Evolutionary conservation across 1,139 yeast species (phyloP).

Genomic region (Pichia sp.): DNA sequence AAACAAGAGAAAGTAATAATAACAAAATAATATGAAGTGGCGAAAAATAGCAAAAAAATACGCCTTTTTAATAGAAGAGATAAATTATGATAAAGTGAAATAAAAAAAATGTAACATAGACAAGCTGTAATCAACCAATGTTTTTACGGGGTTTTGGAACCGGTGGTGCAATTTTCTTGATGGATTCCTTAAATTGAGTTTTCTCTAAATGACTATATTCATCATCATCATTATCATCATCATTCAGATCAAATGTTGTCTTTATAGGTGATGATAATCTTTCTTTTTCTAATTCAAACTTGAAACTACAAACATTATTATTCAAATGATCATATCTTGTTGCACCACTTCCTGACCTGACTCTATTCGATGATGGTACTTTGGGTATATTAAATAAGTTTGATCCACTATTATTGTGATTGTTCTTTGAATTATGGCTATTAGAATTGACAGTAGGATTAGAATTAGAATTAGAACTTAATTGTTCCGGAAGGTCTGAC

Average conservation of each 20-base stretch:
- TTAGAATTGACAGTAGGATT: not conserved
- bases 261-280: conserved; percentile 7
- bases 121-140: not conserved
- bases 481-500: not conserved
- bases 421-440: not conserved
- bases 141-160: conserved; percentile 15
- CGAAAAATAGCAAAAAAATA: not conserved
- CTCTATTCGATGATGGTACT: conserved; percentile 4
- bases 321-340: conserved; percentile 16
- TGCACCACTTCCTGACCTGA: conserved; percentile 17
- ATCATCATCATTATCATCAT: not conserved
- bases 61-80: not conserved
- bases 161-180: conserved; percentile 9
- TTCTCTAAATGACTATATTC: not conserved
- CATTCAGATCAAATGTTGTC: not conserved
- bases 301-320: conserved; percentile 13
- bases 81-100: not conserved
- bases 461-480: not conserved
- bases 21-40: not conserved
- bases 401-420: not conserved
- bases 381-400: not conserved
- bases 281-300: conserved; percentile 11
- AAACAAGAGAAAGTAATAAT: not conserved
- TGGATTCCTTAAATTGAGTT: no score
- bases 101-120: not conserved